A percentile compares a stretch with the other conserved stretches of the same genome.
Evolutionary conservation across 441 rosid species (phyloP).

Genomic region (Daphne laureola): DNA sequence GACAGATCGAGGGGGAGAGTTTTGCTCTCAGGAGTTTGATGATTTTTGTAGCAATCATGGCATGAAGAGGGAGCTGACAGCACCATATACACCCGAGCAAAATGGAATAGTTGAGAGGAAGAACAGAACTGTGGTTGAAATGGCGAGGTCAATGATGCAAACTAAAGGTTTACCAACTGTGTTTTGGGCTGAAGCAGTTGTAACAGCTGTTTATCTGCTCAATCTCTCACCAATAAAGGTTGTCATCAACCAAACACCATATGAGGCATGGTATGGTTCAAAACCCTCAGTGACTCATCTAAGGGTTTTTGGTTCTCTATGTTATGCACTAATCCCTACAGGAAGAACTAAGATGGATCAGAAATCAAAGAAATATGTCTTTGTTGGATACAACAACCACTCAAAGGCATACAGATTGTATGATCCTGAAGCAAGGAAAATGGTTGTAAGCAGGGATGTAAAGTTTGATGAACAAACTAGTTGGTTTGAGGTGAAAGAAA

Average conservation of each 20-base stretch:
- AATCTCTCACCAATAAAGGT: too few relatives aligned
- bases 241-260: too few relatives aligned
- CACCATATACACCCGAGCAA: slow-evolving; percentile 4
- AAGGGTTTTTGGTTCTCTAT: too few relatives aligned
- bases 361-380: neutral
- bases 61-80: too few relatives aligned
- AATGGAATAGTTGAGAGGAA: slow-evolving; percentile 7
- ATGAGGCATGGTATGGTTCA: too few relatives aligned
- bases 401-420: neutral
- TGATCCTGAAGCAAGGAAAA: neutral
- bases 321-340: too few relatives aligned
- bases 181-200: slow-evolving; percentile 4
- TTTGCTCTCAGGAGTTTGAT: too few relatives aligned
- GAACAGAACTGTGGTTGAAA: neutral
- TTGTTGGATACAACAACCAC: neutral
- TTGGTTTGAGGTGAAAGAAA: neutral
- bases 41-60: too few relatives aligned
- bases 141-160: slow-evolving; percentile 4
- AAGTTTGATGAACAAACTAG: neutral
- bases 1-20: too few relatives aligned
- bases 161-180: neutral
- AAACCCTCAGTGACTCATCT: too few relatives aligned
- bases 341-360: too few relatives aligned
- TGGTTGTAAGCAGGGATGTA: neutral
- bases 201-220: too few relatives aligned